These are phyloP conservation scores for Medicago ruthenica DNA, from an alignment of 306 rosid species.

Conservation along the genomic window DNA sequence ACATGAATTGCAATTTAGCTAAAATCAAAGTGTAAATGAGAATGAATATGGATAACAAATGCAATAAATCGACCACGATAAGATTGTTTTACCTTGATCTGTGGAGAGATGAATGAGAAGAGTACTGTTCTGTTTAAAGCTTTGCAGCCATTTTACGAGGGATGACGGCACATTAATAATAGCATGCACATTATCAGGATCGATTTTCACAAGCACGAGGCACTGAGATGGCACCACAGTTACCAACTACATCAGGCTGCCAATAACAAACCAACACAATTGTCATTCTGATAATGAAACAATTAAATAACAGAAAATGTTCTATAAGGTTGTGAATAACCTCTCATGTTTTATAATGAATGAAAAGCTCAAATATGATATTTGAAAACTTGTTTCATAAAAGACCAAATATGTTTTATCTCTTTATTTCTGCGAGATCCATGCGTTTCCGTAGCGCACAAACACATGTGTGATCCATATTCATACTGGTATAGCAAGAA, in stretches of 20 bases:
- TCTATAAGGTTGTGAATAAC: conserved; percentile 16
- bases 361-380: conserved; percentile 6
- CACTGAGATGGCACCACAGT: conserved; percentile 89
- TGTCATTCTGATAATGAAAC: conserved; percentile 42
- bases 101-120: conserved; percentile 87
- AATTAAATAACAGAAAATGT: conserved; percentile 3
- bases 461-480: not conserved
- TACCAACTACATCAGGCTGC: conserved; percentile 89
- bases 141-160: conserved; percentile 75
- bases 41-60: conserved; percentile 9
- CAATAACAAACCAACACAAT: conserved; percentile 38
- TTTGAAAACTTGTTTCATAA: not conserved
- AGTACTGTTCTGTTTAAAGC: conserved; percentile 55
- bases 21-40: conserved; percentile 18
- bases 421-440: not conserved
- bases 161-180: conserved; percentile 83
- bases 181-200: conserved; percentile 75
- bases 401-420: not conserved
- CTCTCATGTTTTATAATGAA: not conserved
- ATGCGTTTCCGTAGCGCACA: not conserved
- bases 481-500: not conserved
- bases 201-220: conserved; percentile 84
- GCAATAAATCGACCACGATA: not conserved
- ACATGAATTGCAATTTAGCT: conserved; percentile 38
- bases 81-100: conserved; percentile 74